phyloP scores from a whole-genome alignment of 2,329 filamentous ascomycete species.

The Diaporthe ampelina region DNA sequence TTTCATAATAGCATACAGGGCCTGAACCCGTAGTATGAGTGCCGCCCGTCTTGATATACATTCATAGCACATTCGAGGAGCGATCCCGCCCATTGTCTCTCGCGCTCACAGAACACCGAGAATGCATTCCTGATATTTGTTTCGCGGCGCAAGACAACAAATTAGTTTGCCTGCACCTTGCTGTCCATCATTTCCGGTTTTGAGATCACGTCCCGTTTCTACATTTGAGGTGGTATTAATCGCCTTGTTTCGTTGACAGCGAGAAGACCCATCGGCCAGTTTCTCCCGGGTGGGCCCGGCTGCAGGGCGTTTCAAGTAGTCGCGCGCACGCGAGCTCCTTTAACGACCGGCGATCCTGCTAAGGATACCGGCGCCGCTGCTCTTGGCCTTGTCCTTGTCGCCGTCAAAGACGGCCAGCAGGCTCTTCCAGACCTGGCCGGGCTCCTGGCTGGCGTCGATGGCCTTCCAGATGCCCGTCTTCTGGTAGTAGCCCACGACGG shows the following conservation, averaged over 20 bases:
- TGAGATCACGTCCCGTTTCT: conserved; percentile 24
- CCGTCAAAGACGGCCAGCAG: conserved; percentile 86
- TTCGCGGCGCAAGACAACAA: conserved; percentile 3
- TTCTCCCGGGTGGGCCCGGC: conserved; percentile 4
- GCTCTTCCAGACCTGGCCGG: conserved; percentile 95
- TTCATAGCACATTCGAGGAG: conserved; percentile 25
- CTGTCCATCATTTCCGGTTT: not conserved
- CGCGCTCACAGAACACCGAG: conserved; percentile 20
- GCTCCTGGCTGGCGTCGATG: conserved; percentile 96
- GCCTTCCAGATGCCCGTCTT: conserved; percentile 97
- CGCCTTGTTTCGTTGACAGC: not conserved
- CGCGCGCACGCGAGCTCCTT: not conserved
- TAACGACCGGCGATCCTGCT: conserved; percentile 53
- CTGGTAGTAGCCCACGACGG: conserved; percentile 97
- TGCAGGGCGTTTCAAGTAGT: not conserved
- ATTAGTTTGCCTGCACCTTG: conserved; percentile 2
- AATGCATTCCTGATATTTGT: conserved; percentile 4
- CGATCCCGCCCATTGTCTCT: conserved; percentile 10
- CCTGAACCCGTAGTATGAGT: conserved; percentile 1
- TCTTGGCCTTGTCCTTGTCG: conserved; percentile 64
- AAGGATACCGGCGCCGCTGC: conserved; percentile 56
- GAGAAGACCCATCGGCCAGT: not conserved
- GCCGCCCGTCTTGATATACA: conserved; percentile 33
- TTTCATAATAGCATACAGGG: conserved; percentile 29
- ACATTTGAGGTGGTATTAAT: conserved; percentile 16